Percentiles rank a stretch among this genome's conserved stretches.
phyloP scores from a whole-genome alignment of 106 monocot species.

The Dendrobium officinale region DNA sequence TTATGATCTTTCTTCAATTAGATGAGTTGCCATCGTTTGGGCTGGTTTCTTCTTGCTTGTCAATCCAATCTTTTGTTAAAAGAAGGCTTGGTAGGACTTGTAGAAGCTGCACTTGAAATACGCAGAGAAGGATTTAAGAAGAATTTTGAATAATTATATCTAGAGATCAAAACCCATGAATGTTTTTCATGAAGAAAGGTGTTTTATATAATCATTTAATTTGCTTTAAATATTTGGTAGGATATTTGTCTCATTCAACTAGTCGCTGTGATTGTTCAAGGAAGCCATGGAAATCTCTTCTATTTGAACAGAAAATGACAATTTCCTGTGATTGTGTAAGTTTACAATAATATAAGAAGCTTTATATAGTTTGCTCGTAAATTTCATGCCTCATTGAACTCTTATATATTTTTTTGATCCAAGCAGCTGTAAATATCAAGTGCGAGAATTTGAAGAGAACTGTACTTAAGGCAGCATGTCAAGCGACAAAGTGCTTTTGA shows the following conservation, averaged over 20 bases:
- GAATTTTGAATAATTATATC: not conserved
- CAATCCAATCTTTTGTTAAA: not conserved
- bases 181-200: not conserved
- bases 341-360: not conserved
- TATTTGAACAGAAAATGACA: not conserved
- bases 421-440: not conserved
- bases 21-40: not conserved
- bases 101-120: not conserved
- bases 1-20: not conserved
- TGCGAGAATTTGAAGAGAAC: not conserved
- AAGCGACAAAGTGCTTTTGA: slow-evolving; percentile 9
- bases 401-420: not conserved
- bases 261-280: not conserved
- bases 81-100: not conserved
- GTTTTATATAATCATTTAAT: not conserved
- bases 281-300: not conserved
- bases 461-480: not conserved
- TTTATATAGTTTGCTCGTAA: not conserved
- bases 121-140: not conserved
- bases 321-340: not conserved
- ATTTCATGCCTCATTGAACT: not conserved
- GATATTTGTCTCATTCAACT: not conserved
- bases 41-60: not conserved
- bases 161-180: not conserved
- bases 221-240: not conserved